Evolutionary conservation across 1,284 basidiomycete genomes (phyloP), one percentile per base, ranked within the genome.

Genomic region (Omphalotus olearius): DNA sequence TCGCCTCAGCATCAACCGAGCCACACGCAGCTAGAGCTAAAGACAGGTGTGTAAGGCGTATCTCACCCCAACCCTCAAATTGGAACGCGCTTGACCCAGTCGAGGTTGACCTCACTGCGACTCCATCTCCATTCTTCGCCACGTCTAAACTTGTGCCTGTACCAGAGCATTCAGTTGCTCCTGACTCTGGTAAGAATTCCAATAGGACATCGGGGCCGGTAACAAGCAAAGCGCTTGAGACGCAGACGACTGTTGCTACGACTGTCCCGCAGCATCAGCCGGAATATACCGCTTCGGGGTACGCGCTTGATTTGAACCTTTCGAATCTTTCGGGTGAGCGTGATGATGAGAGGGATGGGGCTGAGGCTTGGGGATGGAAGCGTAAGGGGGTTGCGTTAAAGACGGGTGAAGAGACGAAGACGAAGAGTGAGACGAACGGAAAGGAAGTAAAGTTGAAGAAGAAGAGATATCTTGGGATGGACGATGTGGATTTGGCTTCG

Each of bases 401-500:
- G 26, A 43, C 4, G 40, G 30, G 10, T 14, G 30, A 14, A 20
- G 10, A 37, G 45, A n/a, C 17, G 35, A 40, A 39, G 38, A n/a
- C 25, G 36, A 51, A 39, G 35, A 41, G 28, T 7, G 35, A 39
- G 23, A 9, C 18, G 23, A 11, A 4, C n/a, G 38, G 30, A 7
- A 33, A 28, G 26, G 23, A 14, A 9, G 44, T 35, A 28, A 43
- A 33, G 14, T n/a, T 25, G 38, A 42, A 46, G 25, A 45, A 40
- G 10, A 45, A 25, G 30, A 39, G 51, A 6, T 43, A 52, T 30
- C 41, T 52, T 23, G 51, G 45, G 11, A 47, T 52, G 30, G 51
- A 52, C 7, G 51, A 52, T 37, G 33, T 47, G 7, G 51, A 52
- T 25, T 35, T 52, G 26, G 33, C 11, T 7, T 52, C 51, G 10